phyloP scores from a whole-genome alignment of 2,329 filamentous ascomycete species.

The Ophiostoma piceae region DNA sequence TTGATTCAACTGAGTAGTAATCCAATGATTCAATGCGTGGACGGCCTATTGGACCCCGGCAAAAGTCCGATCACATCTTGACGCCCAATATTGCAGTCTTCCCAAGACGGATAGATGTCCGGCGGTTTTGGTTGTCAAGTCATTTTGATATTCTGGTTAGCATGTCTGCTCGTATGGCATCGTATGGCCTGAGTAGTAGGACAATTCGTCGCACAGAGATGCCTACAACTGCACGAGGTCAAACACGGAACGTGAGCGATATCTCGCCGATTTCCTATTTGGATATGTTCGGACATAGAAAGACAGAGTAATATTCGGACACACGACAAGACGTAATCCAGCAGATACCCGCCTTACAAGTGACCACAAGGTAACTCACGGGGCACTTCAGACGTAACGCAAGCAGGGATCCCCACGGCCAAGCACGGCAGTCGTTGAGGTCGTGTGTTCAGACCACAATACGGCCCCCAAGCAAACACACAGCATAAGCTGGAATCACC shows the following conservation, averaged over 20 bases:
- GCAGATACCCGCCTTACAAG: neutral
- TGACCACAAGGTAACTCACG: neutral
- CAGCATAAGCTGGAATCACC: neutral
- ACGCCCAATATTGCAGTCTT: neutral
- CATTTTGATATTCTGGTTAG: neutral
- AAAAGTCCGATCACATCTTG: neutral
- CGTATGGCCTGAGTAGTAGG: neutral
- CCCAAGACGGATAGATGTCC: constrained; percentile 5
- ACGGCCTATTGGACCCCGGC: neutral
- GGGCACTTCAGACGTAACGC: neutral
- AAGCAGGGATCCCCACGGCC: neutral
- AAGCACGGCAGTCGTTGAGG: neutral
- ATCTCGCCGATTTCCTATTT: neutral
- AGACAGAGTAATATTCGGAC: neutral
- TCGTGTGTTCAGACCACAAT: neutral
- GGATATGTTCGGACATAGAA: no score
- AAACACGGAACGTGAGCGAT: neutral
- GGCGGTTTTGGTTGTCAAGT: neutral
- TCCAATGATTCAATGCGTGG: neutral
- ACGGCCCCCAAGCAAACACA: neutral
- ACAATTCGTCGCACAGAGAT: no score
- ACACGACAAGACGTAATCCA: neutral
- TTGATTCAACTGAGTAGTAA: no score
- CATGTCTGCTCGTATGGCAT: neutral
- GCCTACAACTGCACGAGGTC: neutral